Conservation (phyloP, 805 yeast species). For the Barnettozyma vustinii region DNA sequence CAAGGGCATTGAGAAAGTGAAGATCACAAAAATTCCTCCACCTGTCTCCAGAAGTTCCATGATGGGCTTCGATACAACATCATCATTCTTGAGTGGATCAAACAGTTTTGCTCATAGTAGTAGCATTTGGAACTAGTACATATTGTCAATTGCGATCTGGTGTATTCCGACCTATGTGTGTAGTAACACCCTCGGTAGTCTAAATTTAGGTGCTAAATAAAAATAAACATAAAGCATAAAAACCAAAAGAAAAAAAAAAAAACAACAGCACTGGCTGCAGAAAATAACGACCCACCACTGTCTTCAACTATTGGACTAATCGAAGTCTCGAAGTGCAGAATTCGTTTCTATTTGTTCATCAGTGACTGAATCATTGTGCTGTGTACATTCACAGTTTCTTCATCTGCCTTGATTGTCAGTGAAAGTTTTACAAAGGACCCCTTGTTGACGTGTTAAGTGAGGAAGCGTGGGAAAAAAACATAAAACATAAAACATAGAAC, state of each 20-base stretch:
- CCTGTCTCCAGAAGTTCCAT: not conserved
- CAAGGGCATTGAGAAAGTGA: slow-evolving; percentile 14
- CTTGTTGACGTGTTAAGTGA: not conserved
- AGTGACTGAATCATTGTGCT: not conserved
- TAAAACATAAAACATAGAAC: no score
- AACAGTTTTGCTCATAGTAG: not conserved
- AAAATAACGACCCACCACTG: not conserved
- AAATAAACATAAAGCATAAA: not conserved
- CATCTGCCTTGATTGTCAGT: not conserved
- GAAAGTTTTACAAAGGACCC: not conserved
- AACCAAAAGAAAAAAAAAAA: not conserved
- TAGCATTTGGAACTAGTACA: slow-evolving; percentile 4
- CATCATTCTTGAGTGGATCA: not conserved
- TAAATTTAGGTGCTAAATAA: not conserved
- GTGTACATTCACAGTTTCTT: not conserved
- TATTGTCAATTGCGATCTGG: not conserved
- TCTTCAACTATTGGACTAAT: not conserved
- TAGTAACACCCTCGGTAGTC: slow-evolving; percentile 1
- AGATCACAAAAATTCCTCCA: slow-evolving; percentile 4
- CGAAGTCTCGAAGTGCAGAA: not conserved
- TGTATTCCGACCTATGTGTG: not conserved
- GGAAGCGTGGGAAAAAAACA: no score
- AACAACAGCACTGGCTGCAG: not conserved
- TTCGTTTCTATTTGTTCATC: not conserved
- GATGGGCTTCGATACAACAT: not conserved